Base-by-base conservation (phyloP, 2,329 filamentous ascomycete species). In the Metarhizium album region DNA sequence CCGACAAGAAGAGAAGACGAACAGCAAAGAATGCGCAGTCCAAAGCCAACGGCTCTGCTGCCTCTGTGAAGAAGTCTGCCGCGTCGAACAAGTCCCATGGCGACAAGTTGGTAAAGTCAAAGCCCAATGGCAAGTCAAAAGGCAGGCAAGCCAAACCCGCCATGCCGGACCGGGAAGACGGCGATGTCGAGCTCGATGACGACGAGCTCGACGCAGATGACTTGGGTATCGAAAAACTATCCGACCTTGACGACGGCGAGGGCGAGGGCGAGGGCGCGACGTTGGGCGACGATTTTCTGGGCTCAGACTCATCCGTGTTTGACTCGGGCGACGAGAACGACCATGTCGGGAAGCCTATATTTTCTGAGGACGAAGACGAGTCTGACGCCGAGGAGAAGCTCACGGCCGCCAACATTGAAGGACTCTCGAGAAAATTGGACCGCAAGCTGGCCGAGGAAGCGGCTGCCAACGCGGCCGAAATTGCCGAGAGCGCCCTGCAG, bases 371-470 rank as follows among this genome's bases (percentile, higher is more conserved):
- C 62, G 90, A 94, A 59, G 87, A 91, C 57, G 84, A 90, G 48
- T 90, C 86, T 1, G 89, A 94, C 60, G 84, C 82, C 4, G 89
- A 95, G 69, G 90, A 96, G 70, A 85, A 84, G 65, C 78, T 98
- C 58, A 98, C 89, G 48, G 90, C 90, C 2, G 93, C 93, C 55
- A 98, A 98, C 68, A 97, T 98, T 55, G 93, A 86, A 60, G 93
- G 93, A 52, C 73, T 98, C 51, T 90, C 91, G 50, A 78, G 83
- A 59, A 91, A 90, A 67, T 70, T 98, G 52, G 91, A 98, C 65
- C 74, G 80, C 61, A 75, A 93, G 63, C 74, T 79, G 62, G 86
- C 86, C 43, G 78, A 85, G 53, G 87, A 95, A 56, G 88, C 84
- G 18, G 89, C 83, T 23, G 87, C 90, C 55, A 89, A 88, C 23